Base-by-base conservation (phyloP, 495 filamentous ascomycete species). In the Talaromyces trachyspermus region DNA sequence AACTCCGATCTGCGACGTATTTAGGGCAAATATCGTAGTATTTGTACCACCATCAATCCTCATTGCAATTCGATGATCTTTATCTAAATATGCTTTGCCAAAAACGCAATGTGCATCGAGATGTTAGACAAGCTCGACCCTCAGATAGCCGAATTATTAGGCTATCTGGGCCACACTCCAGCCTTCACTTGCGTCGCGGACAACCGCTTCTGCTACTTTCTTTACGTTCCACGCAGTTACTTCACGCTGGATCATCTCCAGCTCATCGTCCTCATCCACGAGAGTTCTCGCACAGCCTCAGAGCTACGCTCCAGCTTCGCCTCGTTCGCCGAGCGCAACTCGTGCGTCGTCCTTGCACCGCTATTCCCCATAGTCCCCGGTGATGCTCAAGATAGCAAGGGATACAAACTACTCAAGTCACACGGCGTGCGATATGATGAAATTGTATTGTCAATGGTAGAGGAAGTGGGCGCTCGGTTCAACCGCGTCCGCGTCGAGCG, bases 81-180 rank as follows among this genome's bases (percentile, higher is more conserved):
- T n/a, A n/a, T n/a, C n/a, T n/a, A n/a, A n/a, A n/a, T n/a, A n/a
- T n/a, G n/a, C n/a, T n/a, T n/a, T n/a, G n/a, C n/a, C n/a, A n/a
- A n/a, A n/a, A n/a, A n/a, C n/a, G n/a, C n/a, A n/a, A n/a, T n/a
- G n/a, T n/a, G n/a, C n/a, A n/a, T n/a, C n/a, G n/a, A n/a, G n/a
- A n/a, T n/a, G n/a, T 30, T 30, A 30, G 36, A 39, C 36, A 27
- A 27, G 20, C 17, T 43, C 40, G 40, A 43, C 24, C 40, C 40
- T 10, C 40, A 9, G 12, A 18, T 43, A 19, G 40, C 40, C 22
- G 3, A 27, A 1, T 19, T 25, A 27, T 22, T 43, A 3, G 4
- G 24, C n/a, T 43, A 43, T 19, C 17, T 17, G 4, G 40, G 40
- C 24, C 24, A n/a, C 14, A 43, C 8, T 12, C 40, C 40, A 8